Base-by-base conservation (phyloP, 208 protist species). In the Leishmania arabica region DNA sequence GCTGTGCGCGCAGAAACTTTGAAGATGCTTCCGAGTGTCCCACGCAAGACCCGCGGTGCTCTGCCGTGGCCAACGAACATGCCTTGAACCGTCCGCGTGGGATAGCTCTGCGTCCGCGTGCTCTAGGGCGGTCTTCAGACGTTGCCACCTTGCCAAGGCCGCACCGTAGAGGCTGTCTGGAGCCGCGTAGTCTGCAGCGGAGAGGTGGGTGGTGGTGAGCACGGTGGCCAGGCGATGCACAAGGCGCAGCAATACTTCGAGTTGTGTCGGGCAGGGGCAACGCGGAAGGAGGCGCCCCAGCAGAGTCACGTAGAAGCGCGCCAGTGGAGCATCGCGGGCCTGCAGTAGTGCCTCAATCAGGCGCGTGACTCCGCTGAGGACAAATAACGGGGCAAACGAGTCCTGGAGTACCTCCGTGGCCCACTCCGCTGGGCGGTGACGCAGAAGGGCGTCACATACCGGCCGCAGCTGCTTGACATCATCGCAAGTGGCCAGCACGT, bases 251-350 rank as follows among this genome's bases (percentile, higher is more conserved):
- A 86, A 78, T 27, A 83, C 34, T 11, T 73, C 13, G 6, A 95
- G 62, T 31, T 83, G 75, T 8, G 81, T 24, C 13, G 73, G 83
- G 58, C 85, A 91, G 42, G 88, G 86, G 73, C 83, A 72, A 53
- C 85, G 83, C 40, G 82, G 78, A n/a, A 89, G 81, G 27, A 90
- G 88, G 64, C 77, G 75, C 6, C 71, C 86, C 19, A 92, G 49
- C 24, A 88, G 49, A 0, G 88, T 84, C 24, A 92, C 34, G 83
- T 93, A 92, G 54, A 84, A 84, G 68, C 89, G 88, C 19, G 90
- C 92, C 34, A 93, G 77, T n/a, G 90, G 86, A 17, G 79, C 70
- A 68, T 95, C 92, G 31, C 92, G 89, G 34, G 78, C 83, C 24
- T 84, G 77, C 54, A 92, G 75, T 17, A 89, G 82, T 17, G 40